phyloP scores from a whole-genome alignment of 2,329 filamentous ascomycete genomes.

The Xylaria sp. region DNA sequence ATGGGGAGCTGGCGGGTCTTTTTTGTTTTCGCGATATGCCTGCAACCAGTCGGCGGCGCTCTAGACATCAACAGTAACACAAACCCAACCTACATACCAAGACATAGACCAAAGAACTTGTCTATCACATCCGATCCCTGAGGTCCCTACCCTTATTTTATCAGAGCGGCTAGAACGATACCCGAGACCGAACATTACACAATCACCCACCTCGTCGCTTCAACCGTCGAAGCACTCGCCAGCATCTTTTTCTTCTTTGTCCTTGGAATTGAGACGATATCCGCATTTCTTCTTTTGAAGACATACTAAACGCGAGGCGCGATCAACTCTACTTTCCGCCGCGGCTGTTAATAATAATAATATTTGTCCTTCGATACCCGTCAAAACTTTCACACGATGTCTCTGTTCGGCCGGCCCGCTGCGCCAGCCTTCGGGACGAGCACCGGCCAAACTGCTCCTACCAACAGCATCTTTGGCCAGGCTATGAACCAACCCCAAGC shows the following conservation, averaged over 20 bases:
- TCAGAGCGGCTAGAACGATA: background rate
- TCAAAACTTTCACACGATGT: constrained; percentile 39
- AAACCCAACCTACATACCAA: background rate
- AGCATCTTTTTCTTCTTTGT: background rate
- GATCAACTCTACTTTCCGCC: background rate
- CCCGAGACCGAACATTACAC: background rate
- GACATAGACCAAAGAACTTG: constrained; percentile 26
- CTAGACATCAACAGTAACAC: constrained; percentile 17
- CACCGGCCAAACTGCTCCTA: constrained; percentile 43
- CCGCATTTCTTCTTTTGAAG: constrained; percentile 19
- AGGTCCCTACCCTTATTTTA: background rate
- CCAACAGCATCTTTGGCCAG: constrained; percentile 56
- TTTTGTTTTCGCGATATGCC: constrained; percentile 37
- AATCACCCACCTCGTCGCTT: constrained; percentile 1
- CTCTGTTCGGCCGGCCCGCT: constrained; percentile 43
- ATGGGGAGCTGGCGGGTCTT: constrained; percentile 25
- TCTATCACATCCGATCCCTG: background rate
- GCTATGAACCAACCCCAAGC: constrained; percentile 54
- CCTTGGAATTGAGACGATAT: constrained; percentile 17
- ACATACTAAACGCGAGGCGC: constrained; percentile 14
- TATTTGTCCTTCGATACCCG: background rate
- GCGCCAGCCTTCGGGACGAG: constrained; percentile 42
- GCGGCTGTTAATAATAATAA: background rate
- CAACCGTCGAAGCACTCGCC: background rate
- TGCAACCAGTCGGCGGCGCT: constrained; percentile 9